Percentiles rank a stretch among this genome's conserved stretches.
Evolutionary conservation across 2,329 filamentous ascomycete species (phyloP).

Genomic region (Talaromyces marneffei): DNA sequence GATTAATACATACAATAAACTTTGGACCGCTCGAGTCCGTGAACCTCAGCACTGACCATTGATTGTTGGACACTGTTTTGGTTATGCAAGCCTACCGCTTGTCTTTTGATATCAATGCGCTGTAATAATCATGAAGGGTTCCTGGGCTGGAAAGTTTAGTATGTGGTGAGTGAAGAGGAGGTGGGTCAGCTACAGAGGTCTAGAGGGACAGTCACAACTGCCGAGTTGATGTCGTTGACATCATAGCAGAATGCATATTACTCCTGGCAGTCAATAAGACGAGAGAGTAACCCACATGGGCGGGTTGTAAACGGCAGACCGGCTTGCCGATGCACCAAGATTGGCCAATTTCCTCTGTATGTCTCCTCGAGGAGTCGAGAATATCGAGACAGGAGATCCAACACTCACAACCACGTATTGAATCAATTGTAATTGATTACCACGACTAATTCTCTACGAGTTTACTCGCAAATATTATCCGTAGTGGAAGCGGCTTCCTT

Average conservation of each 20-base stretch:
- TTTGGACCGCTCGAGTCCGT: background rate
- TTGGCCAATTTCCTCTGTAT: background rate
- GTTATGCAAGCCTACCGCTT: background rate
- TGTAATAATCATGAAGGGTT: background rate
- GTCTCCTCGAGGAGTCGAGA: no score
- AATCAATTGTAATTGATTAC: no score
- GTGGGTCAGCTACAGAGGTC: background rate
- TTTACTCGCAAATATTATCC: background rate
- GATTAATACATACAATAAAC: background rate
- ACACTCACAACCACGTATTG: no score
- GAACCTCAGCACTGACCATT: background rate
- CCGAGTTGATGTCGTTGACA: background rate
- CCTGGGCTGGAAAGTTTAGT: background rate
- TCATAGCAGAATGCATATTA: background rate
- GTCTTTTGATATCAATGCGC: background rate
- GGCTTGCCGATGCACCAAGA: background rate
- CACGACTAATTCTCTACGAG: background rate
- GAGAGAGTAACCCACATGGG: background rate
- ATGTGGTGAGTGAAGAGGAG: background rate
- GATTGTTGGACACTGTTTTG: background rate
- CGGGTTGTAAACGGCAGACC: background rate
- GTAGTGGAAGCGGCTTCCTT: background rate
- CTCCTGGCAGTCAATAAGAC: background rate
- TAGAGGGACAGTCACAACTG: background rate
- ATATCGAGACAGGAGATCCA: no score